These are phyloP conservation scores for Tulasnella sp. DNA, from an alignment of 768 basidiomycete genomes.

Conservation along the genomic window DNA sequence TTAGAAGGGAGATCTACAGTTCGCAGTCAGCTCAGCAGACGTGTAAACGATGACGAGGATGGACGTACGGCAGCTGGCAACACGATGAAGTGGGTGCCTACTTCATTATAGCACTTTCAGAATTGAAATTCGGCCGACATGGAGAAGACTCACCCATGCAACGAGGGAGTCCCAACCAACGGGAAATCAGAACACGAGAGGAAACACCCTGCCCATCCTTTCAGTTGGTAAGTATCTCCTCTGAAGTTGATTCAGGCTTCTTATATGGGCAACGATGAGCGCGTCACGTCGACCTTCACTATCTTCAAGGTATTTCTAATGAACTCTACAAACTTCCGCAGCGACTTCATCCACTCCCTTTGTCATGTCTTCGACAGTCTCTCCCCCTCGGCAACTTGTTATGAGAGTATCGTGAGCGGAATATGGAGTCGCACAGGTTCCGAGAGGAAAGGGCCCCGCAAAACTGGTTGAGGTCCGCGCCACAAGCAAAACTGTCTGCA, in stretches of 20 bases:
- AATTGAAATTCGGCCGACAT: not conserved
- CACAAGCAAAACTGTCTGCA: no score
- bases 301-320: conserved; percentile 64
- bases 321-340: conserved; percentile 67
- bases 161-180: conserved; percentile 74
- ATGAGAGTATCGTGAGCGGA: no score
- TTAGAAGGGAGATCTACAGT: conserved; percentile 64
- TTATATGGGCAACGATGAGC: conserved; percentile 79
- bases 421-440: not conserved
- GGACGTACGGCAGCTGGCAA: conserved; percentile 70
- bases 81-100: conserved; percentile 77
- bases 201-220: conserved; percentile 50
- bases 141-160: conserved; percentile 43
- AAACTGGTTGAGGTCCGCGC: no score
- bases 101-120: not conserved
- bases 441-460: no score
- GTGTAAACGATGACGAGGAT: not conserved
- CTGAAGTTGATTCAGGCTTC: not conserved
- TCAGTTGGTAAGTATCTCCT: not conserved
- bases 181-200: conserved; percentile 68
- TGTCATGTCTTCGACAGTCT: conserved; percentile 76
- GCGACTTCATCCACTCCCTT: conserved; percentile 73
- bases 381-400: conserved; percentile 73
- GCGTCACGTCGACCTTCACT: conserved; percentile 68
- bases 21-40: conserved; percentile 18